Evolutionary conservation across 306 rosid genomes (phyloP), one percentile per base, ranked within the genome.

Genomic region (Trifolium fragiferum): DNA sequence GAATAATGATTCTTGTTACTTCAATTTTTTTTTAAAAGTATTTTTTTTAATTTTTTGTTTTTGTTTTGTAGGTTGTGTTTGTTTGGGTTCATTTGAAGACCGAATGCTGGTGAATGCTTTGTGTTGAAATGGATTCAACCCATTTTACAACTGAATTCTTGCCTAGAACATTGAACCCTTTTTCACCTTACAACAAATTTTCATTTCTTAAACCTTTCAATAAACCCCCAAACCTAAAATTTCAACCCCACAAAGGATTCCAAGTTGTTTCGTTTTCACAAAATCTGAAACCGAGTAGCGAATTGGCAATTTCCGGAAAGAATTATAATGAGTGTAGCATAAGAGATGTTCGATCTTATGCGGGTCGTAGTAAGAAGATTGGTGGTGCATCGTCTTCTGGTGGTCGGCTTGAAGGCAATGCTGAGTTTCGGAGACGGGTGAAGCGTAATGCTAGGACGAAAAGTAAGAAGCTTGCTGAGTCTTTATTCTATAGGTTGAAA

Each of bases 291-390:
- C 61, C 76, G 16, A 27, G 19, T 49, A 5, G 72, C 18, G 33
- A 38, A 14, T 5, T 49, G 21, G 14, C 78, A 7, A 7, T 51
- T 67, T 59, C 6, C 33, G 20, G 71, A 13, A 57, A 67, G 53
- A 70, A 64, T 69, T 46, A 46, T 74, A 25, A 37, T 74, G 72
- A 33, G 16, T 54, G 70, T 30, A 7, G 74, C 30, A 3, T 14
- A 18, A 72, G 82, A 66, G 88, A 87, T 46, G 30, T 87, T n/a
- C 83, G 88, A 37, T 32, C 64, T 4, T 80, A 66, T 68, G 94
- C 97, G 14, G 96, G 92, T 20, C 89, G 93, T 69, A 87, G 90
- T 84, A 89, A 89, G 81, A 90, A 87, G 77, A 15, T 75, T 0
- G 88, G 86, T 55, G 81, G 81, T 3, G 80, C 84, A 3, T 64